These are phyloP conservation scores for Backusella parvicylindrica DNA, from an alignment of 192 early-diverging fungal species.

Conservation along the genomic window DNA sequence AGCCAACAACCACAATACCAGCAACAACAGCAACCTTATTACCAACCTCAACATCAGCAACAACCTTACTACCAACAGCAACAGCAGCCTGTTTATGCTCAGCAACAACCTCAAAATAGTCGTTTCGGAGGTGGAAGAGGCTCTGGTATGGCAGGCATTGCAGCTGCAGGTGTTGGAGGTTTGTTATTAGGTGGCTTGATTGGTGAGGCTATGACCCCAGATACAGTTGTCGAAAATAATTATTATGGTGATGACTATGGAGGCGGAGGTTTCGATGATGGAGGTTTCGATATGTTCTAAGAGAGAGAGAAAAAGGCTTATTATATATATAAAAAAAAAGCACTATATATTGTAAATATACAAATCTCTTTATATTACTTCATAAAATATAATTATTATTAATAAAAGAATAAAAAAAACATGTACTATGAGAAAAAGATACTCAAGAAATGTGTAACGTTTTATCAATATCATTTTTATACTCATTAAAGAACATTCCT, in stretches of 20 bases:
- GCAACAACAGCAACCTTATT: conserved; percentile 19
- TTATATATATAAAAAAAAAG: neutral
- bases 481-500: neutral
- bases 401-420: neutral
- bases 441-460: neutral
- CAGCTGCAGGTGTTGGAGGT: conserved; percentile 23
- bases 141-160: conserved; percentile 14
- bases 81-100: neutral
- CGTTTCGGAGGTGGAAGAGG: conserved; percentile 11
- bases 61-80: conserved; percentile 10
- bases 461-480: neutral
- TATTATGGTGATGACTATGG: conserved; percentile 17
- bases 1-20: neutral
- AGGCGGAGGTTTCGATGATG: conserved; percentile 11
- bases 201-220: conserved; percentile 13
- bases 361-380: neutral
- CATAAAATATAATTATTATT: neutral
- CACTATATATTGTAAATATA: neutral
- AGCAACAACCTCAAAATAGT: conserved; percentile 7
- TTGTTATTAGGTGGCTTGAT: conserved; percentile 12
- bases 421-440: neutral
- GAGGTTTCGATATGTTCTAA: conserved; percentile 3
- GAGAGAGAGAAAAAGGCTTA: neutral
- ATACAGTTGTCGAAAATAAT: conserved; percentile 21
- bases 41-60: conserved; percentile 15